These are phyloP conservation scores for Albifimbria verrucaria DNA, from an alignment of 2,329 filamentous ascomycete species.

Conservation along the genomic window DNA sequence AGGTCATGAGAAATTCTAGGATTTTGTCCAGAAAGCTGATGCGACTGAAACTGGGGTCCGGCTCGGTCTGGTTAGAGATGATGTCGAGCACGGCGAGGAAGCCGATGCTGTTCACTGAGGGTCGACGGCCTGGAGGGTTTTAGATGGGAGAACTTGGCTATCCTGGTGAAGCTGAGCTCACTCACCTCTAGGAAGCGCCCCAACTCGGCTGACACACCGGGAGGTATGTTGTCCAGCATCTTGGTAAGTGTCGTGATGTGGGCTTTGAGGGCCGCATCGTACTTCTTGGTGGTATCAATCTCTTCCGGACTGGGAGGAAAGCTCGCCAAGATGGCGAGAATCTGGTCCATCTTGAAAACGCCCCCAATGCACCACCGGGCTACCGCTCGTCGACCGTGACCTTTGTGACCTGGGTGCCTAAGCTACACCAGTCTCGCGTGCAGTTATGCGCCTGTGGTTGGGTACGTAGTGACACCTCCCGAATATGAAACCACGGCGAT, in stretches of 20 bases:
- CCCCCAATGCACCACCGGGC: background rate
- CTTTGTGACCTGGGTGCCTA: background rate
- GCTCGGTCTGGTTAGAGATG: constrained; percentile 23
- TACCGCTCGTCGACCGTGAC: background rate
- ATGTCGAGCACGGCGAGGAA: constrained; percentile 46
- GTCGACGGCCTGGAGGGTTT: constrained; percentile 42
- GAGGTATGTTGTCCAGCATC: constrained; percentile 30
- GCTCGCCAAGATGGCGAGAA: constrained; percentile 30
- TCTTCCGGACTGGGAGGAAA: constrained; percentile 33
- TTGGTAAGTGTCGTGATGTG: constrained; percentile 36
- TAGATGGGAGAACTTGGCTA: too few species aligned
- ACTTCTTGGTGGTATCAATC: constrained; percentile 26
- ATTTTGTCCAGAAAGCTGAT: constrained; percentile 36
- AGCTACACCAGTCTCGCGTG: too few species aligned
- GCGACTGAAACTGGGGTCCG: constrained; percentile 26
- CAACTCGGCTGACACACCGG: constrained; percentile 30
- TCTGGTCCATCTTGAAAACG: constrained; percentile 25
- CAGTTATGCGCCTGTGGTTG: too few species aligned
- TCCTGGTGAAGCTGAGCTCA: too few species aligned
- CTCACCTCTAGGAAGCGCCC: constrained; percentile 38
- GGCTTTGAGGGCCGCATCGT: constrained; percentile 34
- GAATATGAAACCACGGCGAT: too few species aligned
- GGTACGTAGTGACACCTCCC: too few species aligned
- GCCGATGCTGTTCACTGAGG: constrained; percentile 49
- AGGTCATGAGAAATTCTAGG: constrained; percentile 42